Base-by-base conservation (phyloP, 345 rosid species). In the Salix exigua region DNA sequence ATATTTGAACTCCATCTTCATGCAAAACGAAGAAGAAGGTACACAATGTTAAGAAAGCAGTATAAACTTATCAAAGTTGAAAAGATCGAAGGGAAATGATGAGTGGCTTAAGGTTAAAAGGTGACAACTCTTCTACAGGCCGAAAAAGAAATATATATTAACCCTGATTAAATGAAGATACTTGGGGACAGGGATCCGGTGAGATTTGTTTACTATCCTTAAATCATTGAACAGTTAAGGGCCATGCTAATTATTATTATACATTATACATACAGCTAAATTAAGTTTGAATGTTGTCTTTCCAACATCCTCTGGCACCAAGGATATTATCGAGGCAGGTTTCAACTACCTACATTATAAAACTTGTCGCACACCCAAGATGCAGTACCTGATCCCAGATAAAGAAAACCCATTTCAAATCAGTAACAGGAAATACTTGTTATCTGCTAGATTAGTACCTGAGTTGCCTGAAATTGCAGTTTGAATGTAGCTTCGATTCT, bases 401-500 rank as follows among this genome's bases (percentile, higher is more conserved):
- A 30, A 35, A 71, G 21, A 16, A 63, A 63, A 68, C 51, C 78
- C 70, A n/a, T 16, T 62, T 40, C 8, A 16, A 70, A 72, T 71
- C 63, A 42, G 58, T 55, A 16, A 48, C 68, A 48, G 13, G 71
- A 40, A 19, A 68, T 5, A 2, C 46, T 68, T 25, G 30, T 28
- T 38, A 33, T 14, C 37, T 51, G 67, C 73, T 77, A 70, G 74
- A 79, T 51, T 74, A 68, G 67, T 82, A 83, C 83, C 93, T 90
- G 96, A 82, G 99, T 75, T 79, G 72, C 70, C 70, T 61, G 72
- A 67, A 72, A 77, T 79, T 68, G 82, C 77, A 96, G 84, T 78
- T 89, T 90, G 89, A 93, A 92, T 25, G 86, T 88, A 21, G 86
- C 89, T 83, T 88, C 91, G 87, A 92, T 84, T 87, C 81, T 91